A percentile compares a stretch with the other conserved stretches of the same genome.
Conservation (phyloP, 2,329 filamentous ascomycete species). For the Sporothrix brunneoviolacea region DNA sequence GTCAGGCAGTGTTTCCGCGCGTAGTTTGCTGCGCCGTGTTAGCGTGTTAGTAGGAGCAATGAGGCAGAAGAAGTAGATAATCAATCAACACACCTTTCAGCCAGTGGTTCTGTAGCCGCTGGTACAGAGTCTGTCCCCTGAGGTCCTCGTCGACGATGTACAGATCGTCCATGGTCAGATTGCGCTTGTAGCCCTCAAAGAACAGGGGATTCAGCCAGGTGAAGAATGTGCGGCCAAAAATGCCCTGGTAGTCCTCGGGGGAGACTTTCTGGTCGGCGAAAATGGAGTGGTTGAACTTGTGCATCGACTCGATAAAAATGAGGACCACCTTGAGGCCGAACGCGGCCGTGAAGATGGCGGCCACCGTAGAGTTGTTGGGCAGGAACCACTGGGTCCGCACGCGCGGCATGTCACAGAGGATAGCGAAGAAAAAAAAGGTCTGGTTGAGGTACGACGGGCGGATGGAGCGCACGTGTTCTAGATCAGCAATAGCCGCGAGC, state of each 20-base stretch:
- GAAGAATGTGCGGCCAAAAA: conserved; percentile 42
- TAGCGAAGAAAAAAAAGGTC: conserved; percentile 37
- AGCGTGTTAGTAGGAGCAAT: background rate
- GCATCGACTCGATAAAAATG: conserved; percentile 36
- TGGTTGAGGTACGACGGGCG: conserved; percentile 40
- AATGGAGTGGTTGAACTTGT: conserved; percentile 33
- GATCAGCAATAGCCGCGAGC: conserved; percentile 35
- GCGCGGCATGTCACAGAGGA: conserved; percentile 38
- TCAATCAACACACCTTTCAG: background rate
- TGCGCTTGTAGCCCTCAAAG: conserved; percentile 39
- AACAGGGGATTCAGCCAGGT: conserved; percentile 49
- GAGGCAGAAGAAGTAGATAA: background rate
- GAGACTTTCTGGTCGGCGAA: conserved; percentile 42
- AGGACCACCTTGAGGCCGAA: conserved; percentile 37
- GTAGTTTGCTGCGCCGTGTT: conserved; percentile 7
- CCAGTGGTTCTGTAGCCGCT: conserved; percentile 11
- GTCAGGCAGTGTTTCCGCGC: conserved; percentile 13
- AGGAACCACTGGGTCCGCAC: conserved; percentile 38
- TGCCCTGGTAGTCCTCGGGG: conserved; percentile 28
- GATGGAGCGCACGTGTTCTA: conserved; percentile 40
- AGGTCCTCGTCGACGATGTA: conserved; percentile 10
- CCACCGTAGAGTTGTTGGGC: conserved; percentile 29
- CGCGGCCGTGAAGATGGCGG: conserved; percentile 35
- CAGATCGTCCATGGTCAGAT: conserved; percentile 28
- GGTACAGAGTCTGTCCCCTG: conserved; percentile 6